Base-by-base conservation (phyloP, 192 early-diverging fungal species). In the Cetraspora pellucida region DNA sequence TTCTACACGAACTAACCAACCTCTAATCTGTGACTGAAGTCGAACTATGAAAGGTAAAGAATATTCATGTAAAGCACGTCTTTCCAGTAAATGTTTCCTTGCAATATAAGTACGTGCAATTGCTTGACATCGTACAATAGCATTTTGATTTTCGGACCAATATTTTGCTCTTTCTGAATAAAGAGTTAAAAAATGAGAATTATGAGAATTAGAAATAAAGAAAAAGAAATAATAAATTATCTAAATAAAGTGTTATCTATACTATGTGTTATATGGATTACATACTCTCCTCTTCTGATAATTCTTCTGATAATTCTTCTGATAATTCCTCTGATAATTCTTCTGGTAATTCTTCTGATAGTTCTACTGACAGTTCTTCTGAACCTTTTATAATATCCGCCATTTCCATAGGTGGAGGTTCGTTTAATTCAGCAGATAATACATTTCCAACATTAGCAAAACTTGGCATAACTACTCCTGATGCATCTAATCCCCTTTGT, bases 381-480 rank as follows among this genome's bases (percentile, higher is more conserved):
- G 81, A 81, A 75, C 87, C 78, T 76, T 77, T 77, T 74, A 80
- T 81, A 78, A 77, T 54, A n/a, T 78, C 77, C 63, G 59, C 58
- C 30, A 77, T 65, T 14, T 72, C 78, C 3, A 37, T 37, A 7
- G 47, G 19, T 25, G 68, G 75, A 21, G 78, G 77, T 45, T 82
- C 80, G 25, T 79, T 78, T 54, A 89, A 72, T 71, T 88, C 88
- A 49, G 83, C 83, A 17, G 78, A 84, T 7, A 96, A 82, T 10
- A 89, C 89, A 52, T 86, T 84, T 55, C 93, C 90, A 58, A 99
- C 89, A 76, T 90, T 91, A 45, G 91, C 88, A 81, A 99, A 99
- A 60, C 93, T 90, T 30, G 96, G 97, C 90, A 99, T 94, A 8
- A 87, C 76, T 2, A 92, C 87, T 16, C 95, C 95, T 16, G 91